A percentile compares a stretch with the other conserved stretches of the same genome.
phyloP scores from a whole-genome alignment of 257 asterid species.

The Solanum chaucha region DNA sequence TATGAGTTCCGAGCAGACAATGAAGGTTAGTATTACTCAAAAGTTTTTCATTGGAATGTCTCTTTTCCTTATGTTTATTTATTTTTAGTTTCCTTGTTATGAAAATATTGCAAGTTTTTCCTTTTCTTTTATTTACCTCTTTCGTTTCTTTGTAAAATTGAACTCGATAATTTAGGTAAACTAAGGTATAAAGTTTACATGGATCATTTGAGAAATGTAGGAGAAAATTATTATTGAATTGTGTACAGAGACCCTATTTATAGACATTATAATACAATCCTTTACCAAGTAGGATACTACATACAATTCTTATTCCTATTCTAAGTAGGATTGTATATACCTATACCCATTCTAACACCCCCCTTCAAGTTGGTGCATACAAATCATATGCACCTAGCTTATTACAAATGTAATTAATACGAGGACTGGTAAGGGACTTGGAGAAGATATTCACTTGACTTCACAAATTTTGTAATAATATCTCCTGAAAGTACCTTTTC shows the following conservation, averaged over 20 bases:
- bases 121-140: neutral
- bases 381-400: neutral
- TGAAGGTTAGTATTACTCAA: conserved; percentile 56
- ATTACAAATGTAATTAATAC: neutral
- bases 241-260: neutral
- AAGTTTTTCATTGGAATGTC: conserved; percentile 3
- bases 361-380: neutral
- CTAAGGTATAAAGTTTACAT: neutral
- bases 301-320: neutral
- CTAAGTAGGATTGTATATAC: neutral
- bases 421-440: neutral
- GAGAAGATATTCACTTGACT: neutral
- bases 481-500: neutral
- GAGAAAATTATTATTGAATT: neutral
- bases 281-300: neutral
- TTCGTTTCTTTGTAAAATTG: neutral
- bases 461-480: neutral
- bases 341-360: neutral
- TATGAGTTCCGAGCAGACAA: conserved; percentile 92
- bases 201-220: neutral
- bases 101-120: neutral
- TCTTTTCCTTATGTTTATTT: neutral
- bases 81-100: neutral
- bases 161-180: neutral
- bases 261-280: neutral